A percentile compares a stretch with the other conserved stretches of the same genome.
Conservation (phyloP, 768 basidiomycete species). For the Tulasnella sp. region DNA sequence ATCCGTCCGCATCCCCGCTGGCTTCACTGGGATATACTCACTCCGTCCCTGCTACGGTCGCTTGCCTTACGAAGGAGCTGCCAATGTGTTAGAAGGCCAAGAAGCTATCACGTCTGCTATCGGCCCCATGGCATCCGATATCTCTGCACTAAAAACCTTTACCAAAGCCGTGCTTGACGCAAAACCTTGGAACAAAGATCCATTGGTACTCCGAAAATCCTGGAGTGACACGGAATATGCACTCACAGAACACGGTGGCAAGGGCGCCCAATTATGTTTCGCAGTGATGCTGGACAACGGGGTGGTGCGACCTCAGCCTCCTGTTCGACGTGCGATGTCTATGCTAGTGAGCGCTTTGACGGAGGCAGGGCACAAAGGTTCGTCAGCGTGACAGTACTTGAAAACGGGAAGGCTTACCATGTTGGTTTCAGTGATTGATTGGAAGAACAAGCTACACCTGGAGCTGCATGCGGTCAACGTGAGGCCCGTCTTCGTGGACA, state of each 20-base stretch:
- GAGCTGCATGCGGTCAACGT: slow-evolving; percentile 48
- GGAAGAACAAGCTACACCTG: slow-evolving; percentile 55
- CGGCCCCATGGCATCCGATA: slow-evolving; percentile 61
- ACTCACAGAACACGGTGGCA: slow-evolving; percentile 47
- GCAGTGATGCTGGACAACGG: slow-evolving; percentile 67
- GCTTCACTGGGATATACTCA: slow-evolving; percentile 66
- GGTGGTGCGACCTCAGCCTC: slow-evolving; percentile 58
- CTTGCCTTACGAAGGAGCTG: slow-evolving; percentile 64
- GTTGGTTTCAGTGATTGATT: slow-evolving; percentile 58
- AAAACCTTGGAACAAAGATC: slow-evolving; percentile 66
- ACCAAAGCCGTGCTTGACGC: slow-evolving; percentile 57
- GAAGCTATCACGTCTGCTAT: slow-evolving; percentile 68
- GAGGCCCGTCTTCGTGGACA: slow-evolving; percentile 32
- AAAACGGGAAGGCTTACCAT: not conserved
- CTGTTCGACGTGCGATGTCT: slow-evolving; percentile 58
- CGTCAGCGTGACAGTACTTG: not conserved
- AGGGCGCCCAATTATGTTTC: slow-evolving; percentile 46
- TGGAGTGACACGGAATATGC: slow-evolving; percentile 61
- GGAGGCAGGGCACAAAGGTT: slow-evolving; percentile 64
- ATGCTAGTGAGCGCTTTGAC: slow-evolving; percentile 54
- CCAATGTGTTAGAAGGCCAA: slow-evolving; percentile 65
- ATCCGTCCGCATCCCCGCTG: slow-evolving; percentile 66
- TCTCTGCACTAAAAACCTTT: slow-evolving; percentile 63
- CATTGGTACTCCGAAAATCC: slow-evolving; percentile 52
- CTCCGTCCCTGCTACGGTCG: slow-evolving; percentile 66